Conservation (phyloP, 345 rosid genomes). For the Sisymbrium irio region DNA sequence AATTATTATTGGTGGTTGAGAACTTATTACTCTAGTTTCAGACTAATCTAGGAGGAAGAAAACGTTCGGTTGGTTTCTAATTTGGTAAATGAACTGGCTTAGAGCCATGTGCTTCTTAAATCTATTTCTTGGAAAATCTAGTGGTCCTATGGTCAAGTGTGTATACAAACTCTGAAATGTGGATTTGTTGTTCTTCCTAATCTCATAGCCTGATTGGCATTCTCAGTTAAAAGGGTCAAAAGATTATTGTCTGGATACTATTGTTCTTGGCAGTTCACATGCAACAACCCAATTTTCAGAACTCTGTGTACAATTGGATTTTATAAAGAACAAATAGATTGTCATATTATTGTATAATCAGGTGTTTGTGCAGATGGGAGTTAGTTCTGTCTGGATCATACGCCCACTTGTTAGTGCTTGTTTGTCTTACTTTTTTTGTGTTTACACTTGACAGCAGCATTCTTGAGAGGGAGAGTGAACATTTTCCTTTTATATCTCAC, state of each 20-base stretch:
- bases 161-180: neutral
- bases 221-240: neutral
- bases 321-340: neutral
- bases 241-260: too few species aligned
- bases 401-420: too few species aligned
- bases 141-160: neutral
- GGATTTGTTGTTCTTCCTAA: neutral
- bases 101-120: neutral
- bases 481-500: too few species aligned
- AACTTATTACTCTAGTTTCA: neutral
- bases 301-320: neutral
- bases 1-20: neutral
- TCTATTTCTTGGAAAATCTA: too few species aligned
- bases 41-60: neutral
- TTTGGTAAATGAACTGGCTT: neutral
- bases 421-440: too few species aligned
- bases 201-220: neutral
- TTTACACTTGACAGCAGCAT: too few species aligned
- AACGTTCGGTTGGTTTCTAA: neutral
- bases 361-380: too few species aligned
- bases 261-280: neutral
- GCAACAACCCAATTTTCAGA: neutral
- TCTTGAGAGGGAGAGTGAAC: too few species aligned
- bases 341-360: neutral
- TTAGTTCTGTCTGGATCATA: too few species aligned